Base-by-base conservation (phyloP, 345 rosid species). In the Citrus inodora region DNA sequence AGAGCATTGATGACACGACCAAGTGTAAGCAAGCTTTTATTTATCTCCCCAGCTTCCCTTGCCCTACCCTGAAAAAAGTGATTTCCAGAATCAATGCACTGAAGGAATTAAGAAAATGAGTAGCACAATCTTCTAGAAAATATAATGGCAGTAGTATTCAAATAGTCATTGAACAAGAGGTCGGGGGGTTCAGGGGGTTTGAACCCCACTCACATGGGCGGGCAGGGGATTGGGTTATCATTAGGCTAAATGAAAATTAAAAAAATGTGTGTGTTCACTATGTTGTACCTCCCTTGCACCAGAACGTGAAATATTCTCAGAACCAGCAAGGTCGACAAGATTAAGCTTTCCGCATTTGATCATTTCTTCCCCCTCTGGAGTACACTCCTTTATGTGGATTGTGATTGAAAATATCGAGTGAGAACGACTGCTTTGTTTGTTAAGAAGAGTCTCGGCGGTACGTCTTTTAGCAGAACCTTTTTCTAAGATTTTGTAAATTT, bases 351-450 rank as follows among this genome's bases (percentile, higher is more conserved):
- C 99, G 63, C 98, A 92, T 83, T 92, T 96, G 81, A 96, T 94
- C 98, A 96, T 88, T 86, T 96, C 99, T 89, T 96, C 99, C 13
- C 99, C 99, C 85, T 96, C 98, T 11, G 97, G 98, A 62, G 99
- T 96, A 76, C 89, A 89, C 82, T 96, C 99, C 82, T 94, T 94
- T 21, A 92, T 96, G 82, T 96, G 99, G 80, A 96, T 96, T 58
- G 99, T 96, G 74, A 96, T 94, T 28, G 98, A 96, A 85, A 94
- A 96, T 82, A 96, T 92, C 0, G 98, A 96, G 86, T 92, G 98
- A 76, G 99, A 96, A 68, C 99, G 98, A 86, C 98, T 94, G 79
- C 98, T 96, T 85, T 96, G 99, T 90, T 94, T 96, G 89, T 96
- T 96, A 77, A 96, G 93, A 83, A 94, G 97, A 82, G 99, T 96